Evolutionary conservation across 805 yeast species (phyloP), one percentile per base, ranked within the genome.

Genomic region (Ogataea corticis): DNA sequence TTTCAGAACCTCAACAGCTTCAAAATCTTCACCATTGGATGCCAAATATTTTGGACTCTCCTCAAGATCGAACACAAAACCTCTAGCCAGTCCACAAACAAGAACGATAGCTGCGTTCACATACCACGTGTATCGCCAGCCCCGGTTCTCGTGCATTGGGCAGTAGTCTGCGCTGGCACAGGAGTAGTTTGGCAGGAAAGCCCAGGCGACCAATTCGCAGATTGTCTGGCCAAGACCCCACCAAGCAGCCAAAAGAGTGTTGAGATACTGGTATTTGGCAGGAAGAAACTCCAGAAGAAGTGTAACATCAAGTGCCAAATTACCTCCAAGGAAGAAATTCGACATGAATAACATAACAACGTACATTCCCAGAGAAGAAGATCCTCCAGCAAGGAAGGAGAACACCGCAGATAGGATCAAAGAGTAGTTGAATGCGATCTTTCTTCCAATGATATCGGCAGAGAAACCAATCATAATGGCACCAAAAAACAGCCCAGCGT

Each of bases 181-280:
- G 13, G 77, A 70, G 48, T 60, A 68, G 46, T 71, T 69, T 3
- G 77, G 68, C 39, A 78, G 63, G 45, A 76, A 68, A 0, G 75
- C 80, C 77, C 79, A 78, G 13, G 77, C 72, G 33, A 76, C 51
- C 10, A 75, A 58, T 18, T 68, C 69, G 13, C 77, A 67, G 18
- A 77, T 60, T 9, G 77, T 67, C 54, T 77, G 82, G 5, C 82
- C 82, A 16, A 78, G 54, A 14, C 80, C 77, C 83, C 82, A 78
- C 16, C 70, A 79, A 38, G 70, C 62, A 15, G 81, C 77, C 56
- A 78, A 66, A 38, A 73, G 67, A 1, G 82, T 75, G 40, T 73
- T 64, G 44, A 76, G 58, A 71, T 75, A 77, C 48, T 76, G 78
- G 51, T 70, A 58, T 36, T 68, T 69, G 44, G 64, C 61, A 2